Evolutionary conservation across 1,284 basidiomycete species (phyloP).

Genomic region (Ganoderma multipileum): DNA sequence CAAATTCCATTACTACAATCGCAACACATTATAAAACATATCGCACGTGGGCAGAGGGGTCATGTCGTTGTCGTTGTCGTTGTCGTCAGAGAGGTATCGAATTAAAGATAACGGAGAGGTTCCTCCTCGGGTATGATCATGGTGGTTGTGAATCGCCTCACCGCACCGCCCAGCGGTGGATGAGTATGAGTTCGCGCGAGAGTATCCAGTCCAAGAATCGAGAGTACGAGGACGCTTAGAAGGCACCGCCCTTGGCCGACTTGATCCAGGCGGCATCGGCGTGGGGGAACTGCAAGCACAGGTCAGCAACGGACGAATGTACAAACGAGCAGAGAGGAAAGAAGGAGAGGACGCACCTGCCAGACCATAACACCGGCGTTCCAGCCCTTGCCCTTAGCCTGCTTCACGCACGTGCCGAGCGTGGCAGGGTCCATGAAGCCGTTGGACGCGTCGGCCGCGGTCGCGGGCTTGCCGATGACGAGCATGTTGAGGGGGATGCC

Average conservation of each 20-base stretch:
- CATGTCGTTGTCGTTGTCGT: not conserved
- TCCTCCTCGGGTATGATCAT: constrained; percentile 5
- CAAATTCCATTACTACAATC: constrained; percentile 10
- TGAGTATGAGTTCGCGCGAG: not conserved
- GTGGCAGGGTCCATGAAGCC: constrained; percentile 61
- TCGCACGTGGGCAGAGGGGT: not conserved
- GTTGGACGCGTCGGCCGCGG: constrained; percentile 50
- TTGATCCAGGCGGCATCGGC: constrained; percentile 26
- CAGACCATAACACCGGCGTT: constrained; percentile 43
- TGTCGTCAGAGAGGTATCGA: not conserved
- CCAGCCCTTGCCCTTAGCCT: constrained; percentile 65
- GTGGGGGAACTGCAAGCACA: constrained; percentile 21
- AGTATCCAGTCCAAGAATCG: not conserved
- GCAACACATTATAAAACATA: constrained; percentile 8
- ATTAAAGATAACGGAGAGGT: not conserved
- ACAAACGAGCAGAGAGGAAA: not conserved
- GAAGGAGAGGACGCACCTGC: constrained; percentile 7
- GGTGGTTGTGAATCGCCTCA: not conserved
- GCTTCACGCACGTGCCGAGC: constrained; percentile 59
- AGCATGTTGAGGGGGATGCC: constrained; percentile 56
- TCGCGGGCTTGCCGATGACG: constrained; percentile 66
- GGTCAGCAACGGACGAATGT: not conserved
- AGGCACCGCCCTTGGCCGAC: constrained; percentile 20
- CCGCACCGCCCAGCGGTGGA: not conserved
- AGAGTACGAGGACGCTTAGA: not conserved